A percentile compares a stretch with the other conserved stretches of the same genome.
Conservation (phyloP, 495 filamentous ascomycete genomes). For the Penicillium psychrofluorescens region DNA sequence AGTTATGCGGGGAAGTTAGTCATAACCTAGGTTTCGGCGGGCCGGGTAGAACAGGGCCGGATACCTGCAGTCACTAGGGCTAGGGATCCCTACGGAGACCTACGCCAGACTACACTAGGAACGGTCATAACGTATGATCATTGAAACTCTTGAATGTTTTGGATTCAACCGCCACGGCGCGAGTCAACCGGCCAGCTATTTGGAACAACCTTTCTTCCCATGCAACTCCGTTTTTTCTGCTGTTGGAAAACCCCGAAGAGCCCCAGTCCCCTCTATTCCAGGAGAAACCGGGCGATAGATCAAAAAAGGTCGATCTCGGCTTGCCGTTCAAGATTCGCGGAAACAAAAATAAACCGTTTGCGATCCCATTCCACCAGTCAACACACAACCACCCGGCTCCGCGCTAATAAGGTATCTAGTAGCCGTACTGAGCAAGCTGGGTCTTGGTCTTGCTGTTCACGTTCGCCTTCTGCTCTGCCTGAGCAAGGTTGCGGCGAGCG, state of each 20-base stretch:
- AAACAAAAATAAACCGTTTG: constrained; percentile 35
- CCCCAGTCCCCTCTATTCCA: constrained; percentile 18
- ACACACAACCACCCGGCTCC: constrained; percentile 40
- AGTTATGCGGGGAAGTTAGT: constrained; percentile 2
- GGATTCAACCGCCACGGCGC: constrained; percentile 45
- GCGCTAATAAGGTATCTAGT: constrained; percentile 50
- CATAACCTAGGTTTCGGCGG: constrained; percentile 1
- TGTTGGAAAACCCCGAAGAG: constrained; percentile 26
- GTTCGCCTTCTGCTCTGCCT: constrained; percentile 86
- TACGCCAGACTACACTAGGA: background rate
- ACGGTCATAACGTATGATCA: constrained; percentile 22
- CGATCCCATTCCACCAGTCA: constrained; percentile 38
- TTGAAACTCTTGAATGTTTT: constrained; percentile 38
- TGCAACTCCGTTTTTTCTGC: constrained; percentile 35
- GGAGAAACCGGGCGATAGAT: constrained; percentile 17
- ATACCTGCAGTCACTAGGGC: no score
- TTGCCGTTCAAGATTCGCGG: constrained; percentile 36
- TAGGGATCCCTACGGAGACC: no score
- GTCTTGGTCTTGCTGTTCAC: constrained; percentile 68
- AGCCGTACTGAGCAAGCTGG: constrained; percentile 65
- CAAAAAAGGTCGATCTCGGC: constrained; percentile 33
- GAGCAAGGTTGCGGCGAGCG: constrained; percentile 74
- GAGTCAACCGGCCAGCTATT: constrained; percentile 40
- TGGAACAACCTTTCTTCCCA: constrained; percentile 41
- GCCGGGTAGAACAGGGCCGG: background rate